Evolutionary conservation across 176 grass and related monocot species (phyloP).

Genomic region (Tuctoria greenei): DNA sequence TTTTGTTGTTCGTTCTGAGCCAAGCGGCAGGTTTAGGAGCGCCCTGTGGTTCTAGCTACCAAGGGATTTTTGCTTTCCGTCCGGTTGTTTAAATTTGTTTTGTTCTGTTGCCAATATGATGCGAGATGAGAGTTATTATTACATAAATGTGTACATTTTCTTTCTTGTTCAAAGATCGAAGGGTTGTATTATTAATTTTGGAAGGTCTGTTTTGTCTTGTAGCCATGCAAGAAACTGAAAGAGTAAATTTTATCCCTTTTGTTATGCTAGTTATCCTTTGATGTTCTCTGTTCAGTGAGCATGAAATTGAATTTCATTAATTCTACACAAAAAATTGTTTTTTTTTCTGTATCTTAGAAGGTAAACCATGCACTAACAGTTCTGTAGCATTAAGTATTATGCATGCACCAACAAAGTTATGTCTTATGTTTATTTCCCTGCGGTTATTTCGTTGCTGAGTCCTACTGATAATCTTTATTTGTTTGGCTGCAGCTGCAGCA

Average conservation of each 20-base stretch:
- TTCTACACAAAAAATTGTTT: neutral
- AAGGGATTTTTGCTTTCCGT: neutral
- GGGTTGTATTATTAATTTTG: too few species aligned
- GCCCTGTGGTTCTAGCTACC: neutral
- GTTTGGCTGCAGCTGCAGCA: conserved; percentile 41
- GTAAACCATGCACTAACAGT: neutral
- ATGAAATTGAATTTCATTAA: neutral
- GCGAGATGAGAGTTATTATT: neutral
- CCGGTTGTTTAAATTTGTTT: neutral
- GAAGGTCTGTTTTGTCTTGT: neutral
- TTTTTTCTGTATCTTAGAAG: conserved; percentile 14
- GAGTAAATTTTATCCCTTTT: neutral
- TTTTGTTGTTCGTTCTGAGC: neutral
- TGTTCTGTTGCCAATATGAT: neutral
- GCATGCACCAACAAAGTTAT: neutral
- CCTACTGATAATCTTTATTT: conserved; percentile 6
- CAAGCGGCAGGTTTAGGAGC: neutral
- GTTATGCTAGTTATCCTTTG: neutral
- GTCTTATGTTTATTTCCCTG: neutral
- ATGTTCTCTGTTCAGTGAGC: neutral
- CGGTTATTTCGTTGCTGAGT: conserved; percentile 2
- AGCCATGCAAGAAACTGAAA: conserved; percentile 9
- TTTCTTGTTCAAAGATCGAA: neutral
- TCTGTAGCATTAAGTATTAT: neutral
- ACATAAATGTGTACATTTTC: neutral